These are phyloP conservation scores for Solanum megistacrolobum DNA, from an alignment of 257 asterid genomes.

Conservation along the genomic window DNA sequence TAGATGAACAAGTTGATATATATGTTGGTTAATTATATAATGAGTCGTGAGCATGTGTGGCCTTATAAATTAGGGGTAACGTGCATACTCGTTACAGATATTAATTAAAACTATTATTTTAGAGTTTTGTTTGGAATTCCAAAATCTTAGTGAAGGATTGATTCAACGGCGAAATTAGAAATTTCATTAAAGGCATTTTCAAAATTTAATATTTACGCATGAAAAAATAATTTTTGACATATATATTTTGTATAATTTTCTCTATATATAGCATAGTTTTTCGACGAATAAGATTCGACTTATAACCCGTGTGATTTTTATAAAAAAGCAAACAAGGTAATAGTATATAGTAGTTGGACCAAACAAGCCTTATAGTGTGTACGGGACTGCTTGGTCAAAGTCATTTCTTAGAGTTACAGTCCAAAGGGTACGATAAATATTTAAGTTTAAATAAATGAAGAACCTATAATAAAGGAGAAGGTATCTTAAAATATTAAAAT, in stretches of 20 bases:
- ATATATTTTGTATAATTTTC: no score
- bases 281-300: rapidly evolving
- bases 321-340: neutral
- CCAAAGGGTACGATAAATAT: neutral
- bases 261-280: no score
- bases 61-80: neutral
- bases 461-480: neutral
- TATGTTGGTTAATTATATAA: neutral
- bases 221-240: neutral
- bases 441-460: neutral
- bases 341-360: neutral
- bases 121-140: neutral
- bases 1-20: neutral
- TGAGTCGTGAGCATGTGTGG: neutral
- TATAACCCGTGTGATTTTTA: no score
- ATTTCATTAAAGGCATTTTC: no score
- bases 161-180: no score
- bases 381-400: neutral
- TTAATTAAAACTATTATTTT: neutral
- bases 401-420: neutral
- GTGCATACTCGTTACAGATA: neutral
- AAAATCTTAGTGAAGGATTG: neutral
- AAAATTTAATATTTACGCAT: no score
- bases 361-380: neutral
- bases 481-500: neutral